Percentiles rank a stretch among this genome's conserved stretches.
Conservation (phyloP, 2,329 filamentous ascomycete genomes). For the Penicillium paneum region DNA sequence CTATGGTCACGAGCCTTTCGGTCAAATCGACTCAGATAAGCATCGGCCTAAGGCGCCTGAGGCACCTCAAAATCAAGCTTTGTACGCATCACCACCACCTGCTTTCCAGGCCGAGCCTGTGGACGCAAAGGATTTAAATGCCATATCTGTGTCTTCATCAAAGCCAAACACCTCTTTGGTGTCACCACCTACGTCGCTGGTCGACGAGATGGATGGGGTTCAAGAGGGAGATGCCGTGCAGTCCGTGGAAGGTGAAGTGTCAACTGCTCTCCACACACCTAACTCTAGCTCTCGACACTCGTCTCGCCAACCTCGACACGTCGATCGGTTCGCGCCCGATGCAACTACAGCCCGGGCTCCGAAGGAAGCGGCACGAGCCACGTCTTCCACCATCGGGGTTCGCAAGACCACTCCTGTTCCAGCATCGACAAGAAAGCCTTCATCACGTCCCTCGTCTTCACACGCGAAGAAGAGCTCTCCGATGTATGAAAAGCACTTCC, state of each 20-base stretch:
- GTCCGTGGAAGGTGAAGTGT: conserved; percentile 31
- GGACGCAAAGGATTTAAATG: conserved; percentile 28
- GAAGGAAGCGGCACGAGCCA: conserved; percentile 24
- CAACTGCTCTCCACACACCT: conserved; percentile 34
- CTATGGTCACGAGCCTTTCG: conserved; percentile 14
- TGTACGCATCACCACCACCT: conserved; percentile 41
- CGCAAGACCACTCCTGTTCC: conserved; percentile 31
- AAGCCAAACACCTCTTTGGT: conserved; percentile 41
- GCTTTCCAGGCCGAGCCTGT: conserved; percentile 35
- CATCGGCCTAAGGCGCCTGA: conserved; percentile 16
- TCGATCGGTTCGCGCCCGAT: conserved; percentile 41
- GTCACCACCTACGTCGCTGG: conserved; percentile 45
- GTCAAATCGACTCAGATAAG: conserved; percentile 5
- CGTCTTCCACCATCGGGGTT: conserved; percentile 14
- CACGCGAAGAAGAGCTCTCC: conserved; percentile 40
- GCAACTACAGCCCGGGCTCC: conserved; percentile 22
- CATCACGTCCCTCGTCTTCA: conserved; percentile 39
- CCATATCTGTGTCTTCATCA: conserved; percentile 26
- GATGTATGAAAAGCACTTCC: conserved; percentile 38
- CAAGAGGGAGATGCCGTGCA: conserved; percentile 30
- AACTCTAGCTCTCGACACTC: conserved; percentile 44
- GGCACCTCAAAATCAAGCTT: conserved; percentile 22
- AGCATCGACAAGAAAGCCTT: conserved; percentile 30
- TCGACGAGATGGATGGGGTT: conserved; percentile 39
- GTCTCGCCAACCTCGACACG: conserved; percentile 44